Evolutionary conservation across 495 filamentous ascomycete genomes (phyloP).

Genomic region (Tuber borchii): DNA sequence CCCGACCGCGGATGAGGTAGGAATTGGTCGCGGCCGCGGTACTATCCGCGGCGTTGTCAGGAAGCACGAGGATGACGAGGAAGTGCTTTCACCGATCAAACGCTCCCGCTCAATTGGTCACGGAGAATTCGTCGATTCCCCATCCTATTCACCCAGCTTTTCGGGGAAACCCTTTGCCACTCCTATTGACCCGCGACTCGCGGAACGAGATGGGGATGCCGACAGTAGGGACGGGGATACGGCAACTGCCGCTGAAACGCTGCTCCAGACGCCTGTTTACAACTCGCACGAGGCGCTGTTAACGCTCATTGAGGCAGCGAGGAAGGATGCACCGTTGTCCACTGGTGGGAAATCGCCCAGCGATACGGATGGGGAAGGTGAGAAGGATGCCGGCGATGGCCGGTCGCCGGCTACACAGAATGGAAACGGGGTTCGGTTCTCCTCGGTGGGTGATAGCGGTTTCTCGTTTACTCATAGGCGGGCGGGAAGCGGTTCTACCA

Average conservation of each 20-base stretch:
- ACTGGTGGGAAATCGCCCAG: constrained; percentile 25
- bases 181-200: constrained; percentile 27
- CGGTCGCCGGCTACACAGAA: constrained; percentile 8
- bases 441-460: constrained; percentile 11
- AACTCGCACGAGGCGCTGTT: constrained; percentile 57
- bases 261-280: constrained; percentile 55
- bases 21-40: constrained; percentile 50
- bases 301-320: constrained; percentile 55
- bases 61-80: constrained; percentile 32
- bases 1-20: constrained; percentile 52
- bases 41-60: constrained; percentile 48
- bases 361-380: constrained; percentile 35
- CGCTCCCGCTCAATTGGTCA: constrained; percentile 28
- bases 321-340: constrained; percentile 41
- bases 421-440: constrained; percentile 23
- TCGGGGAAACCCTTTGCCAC: constrained; percentile 13
- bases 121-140: constrained; percentile 24
- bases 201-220: constrained; percentile 18
- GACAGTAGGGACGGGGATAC: constrained; percentile 15
- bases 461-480: constrained; percentile 17
- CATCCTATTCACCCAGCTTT: constrained; percentile 21
- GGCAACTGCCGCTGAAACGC: constrained; percentile 48
- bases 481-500: constrained; percentile 21
- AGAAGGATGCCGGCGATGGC: constrained; percentile 17
- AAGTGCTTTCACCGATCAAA: constrained; percentile 17